These are phyloP conservation scores for Craterostigma plantagineum DNA, from an alignment of 257 asterid species.

Conservation along the genomic window DNA sequence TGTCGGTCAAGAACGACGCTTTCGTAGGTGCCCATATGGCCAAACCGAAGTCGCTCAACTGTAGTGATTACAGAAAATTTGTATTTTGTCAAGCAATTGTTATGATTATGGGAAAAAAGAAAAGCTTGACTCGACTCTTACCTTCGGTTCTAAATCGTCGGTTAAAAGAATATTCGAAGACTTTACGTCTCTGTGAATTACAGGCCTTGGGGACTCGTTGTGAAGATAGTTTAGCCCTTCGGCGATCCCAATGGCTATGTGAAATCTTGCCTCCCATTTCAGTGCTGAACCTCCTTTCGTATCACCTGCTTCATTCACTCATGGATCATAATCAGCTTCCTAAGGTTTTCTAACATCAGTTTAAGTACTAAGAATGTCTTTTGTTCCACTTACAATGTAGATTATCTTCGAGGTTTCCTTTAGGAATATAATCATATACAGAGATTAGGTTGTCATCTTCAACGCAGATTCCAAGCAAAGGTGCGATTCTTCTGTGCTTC, in stretches of 20 bases:
- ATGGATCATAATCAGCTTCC: slow-evolving; percentile 3
- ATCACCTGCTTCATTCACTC: too few relatives aligned
- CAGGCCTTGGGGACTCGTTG: slow-evolving; percentile 34
- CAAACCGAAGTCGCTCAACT: slow-evolving; percentile 86
- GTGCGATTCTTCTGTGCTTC: slow-evolving; percentile 44
- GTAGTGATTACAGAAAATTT: background rate
- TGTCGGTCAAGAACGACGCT: slow-evolving; percentile 40
- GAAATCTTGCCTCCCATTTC: slow-evolving; percentile 65
- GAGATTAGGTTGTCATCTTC: slow-evolving; percentile 41
- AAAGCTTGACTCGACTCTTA: slow-evolving; percentile 6
- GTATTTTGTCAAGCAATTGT: background rate
- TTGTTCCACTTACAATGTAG: slow-evolving; percentile 36
- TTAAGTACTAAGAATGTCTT: background rate
- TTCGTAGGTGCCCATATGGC: slow-evolving; percentile 79
- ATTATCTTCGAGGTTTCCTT: slow-evolving; percentile 73
- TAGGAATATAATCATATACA: slow-evolving; percentile 44
- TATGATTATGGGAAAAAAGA: background rate
- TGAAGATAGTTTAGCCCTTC: slow-evolving; percentile 79
- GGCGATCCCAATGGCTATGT: slow-evolving; percentile 59
- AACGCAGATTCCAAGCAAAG: slow-evolving; percentile 60
- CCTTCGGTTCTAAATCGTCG: slow-evolving; percentile 63
- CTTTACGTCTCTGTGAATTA: slow-evolving; percentile 81
- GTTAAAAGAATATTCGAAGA: slow-evolving; percentile 80
- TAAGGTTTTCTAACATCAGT: too few relatives aligned
- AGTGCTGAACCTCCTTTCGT: slow-evolving; percentile 19